Base-by-base conservation (phyloP, 805 yeast genomes). In the Komagataella ulmi region DNA sequence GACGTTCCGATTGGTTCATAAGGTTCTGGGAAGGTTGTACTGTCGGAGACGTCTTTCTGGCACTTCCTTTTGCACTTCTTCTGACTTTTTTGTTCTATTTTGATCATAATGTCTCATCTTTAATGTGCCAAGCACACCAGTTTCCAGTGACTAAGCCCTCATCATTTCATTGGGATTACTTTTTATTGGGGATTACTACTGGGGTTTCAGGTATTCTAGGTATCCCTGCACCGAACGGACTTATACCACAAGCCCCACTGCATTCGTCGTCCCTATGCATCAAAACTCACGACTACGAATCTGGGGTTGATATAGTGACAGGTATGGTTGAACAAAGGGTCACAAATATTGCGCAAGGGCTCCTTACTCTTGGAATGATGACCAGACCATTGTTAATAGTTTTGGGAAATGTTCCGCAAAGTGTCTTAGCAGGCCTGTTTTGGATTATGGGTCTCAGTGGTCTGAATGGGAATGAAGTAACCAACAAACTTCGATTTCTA, bases 161-260 rank as follows among this genome's bases (percentile, higher is more conserved):
- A 0, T 73, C 91, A 0, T 93, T 93, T 65, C 98, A 93, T 66
- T 93, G 88, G 81, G 99, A 91, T 66, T 85, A 90, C 60, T 75
- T 85, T 45, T 67, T 93, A 21, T 70, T 91, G 43, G 98, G 98
- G 0, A 62, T 88, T 6, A 84, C 90, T 4, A 93, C 98, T 0
- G 95, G 96, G 0, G 65, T 91, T 1, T 74, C 96, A 2, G 98
- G 98, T 0, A 65, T 91, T 1, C 61, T 91, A 8, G 99, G 98
- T 0, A 74, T 93, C 2, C 99, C 98, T 0, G 89, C 97, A 2
- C 98, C 98, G 0, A 93, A 93, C 66, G 99, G 99, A 0, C 71
- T 91, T 36, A 91, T 91, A 47, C 99, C 99, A 1, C 99, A 91
- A 65, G 98, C 99, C 0, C 98, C 98, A 2, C 63, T 93, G 43